A percentile compares a stretch with the other conserved stretches of the same genome.
These are phyloP conservation scores for Oehlia diaphana DNA, from an alignment of 192 early-diverging fungal genomes.

Conservation along the genomic window DNA sequence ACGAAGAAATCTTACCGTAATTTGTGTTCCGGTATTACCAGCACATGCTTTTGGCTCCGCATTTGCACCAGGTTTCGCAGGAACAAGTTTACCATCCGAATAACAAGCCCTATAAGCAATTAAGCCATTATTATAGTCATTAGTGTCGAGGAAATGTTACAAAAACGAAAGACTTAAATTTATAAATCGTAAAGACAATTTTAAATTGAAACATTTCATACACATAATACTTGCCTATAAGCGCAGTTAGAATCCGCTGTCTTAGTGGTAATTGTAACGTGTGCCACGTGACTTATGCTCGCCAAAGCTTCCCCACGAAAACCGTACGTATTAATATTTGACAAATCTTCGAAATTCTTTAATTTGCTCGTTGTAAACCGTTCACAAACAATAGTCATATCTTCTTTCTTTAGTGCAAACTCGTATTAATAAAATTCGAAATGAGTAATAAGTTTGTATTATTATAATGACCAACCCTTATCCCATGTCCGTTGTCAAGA, in stretches of 20 bases:
- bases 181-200: neutral
- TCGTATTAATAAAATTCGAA: neutral
- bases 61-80: conserved; percentile 68
- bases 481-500: conserved; percentile 94
- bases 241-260: conserved; percentile 75
- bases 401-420: conserved; percentile 58
- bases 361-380: conserved; percentile 97
- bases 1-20: conserved; percentile 58
- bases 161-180: no score
- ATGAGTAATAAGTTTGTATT: conserved; percentile 7
- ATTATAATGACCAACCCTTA: conserved; percentile 48
- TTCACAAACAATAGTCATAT: conserved; percentile 89
- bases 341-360: conserved; percentile 80
- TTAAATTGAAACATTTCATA: neutral
- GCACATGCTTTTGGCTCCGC: conserved; percentile 90
- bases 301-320: conserved; percentile 98
- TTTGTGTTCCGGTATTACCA: conserved; percentile 93
- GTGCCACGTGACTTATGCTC: conserved; percentile 93
- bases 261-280: conserved; percentile 84
- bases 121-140: neutral
- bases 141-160: neutral
- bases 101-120: conserved; percentile 66
- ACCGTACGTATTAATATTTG: conserved; percentile 85
- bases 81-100: conserved; percentile 82
- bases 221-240: conserved; percentile 49